A percentile compares a stretch with the other conserved stretches of the same genome.
phyloP scores from a whole-genome alignment of 495 filamentous ascomycete species.

The Aspergillus heteromorphus region DNA sequence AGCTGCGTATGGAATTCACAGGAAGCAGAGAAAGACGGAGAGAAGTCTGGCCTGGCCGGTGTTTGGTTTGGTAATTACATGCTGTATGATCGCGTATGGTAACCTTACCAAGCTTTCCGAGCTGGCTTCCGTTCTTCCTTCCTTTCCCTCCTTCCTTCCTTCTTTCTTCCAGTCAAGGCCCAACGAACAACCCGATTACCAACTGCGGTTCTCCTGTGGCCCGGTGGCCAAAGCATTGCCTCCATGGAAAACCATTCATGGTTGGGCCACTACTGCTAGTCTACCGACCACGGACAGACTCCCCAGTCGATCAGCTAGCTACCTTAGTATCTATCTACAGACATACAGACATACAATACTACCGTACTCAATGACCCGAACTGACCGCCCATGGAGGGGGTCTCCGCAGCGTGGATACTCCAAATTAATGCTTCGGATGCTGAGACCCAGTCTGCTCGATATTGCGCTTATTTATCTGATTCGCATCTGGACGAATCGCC shows the following conservation, averaged over 20 bases:
- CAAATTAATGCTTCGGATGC: no score
- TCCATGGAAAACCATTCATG: no score
- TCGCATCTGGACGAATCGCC: neutral
- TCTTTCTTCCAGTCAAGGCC: neutral
- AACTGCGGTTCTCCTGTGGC: neutral
- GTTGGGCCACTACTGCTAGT: no score
- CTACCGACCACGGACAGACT: no score
- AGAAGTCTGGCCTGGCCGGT: neutral
- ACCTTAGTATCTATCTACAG: no score
- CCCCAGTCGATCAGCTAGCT: no score
- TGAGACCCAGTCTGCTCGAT: neutral
- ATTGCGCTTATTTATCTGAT: neutral
- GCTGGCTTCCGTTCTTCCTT: neutral
- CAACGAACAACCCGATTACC: neutral
- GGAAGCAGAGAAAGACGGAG: neutral
- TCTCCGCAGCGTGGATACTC: neutral
- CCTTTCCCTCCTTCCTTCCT: neutral
- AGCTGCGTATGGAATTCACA: neutral
- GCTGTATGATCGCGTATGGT: conserved; percentile 1
- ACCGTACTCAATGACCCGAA: neutral
- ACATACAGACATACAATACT: no score
- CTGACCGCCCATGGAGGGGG: neutral
- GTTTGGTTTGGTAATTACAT: neutral
- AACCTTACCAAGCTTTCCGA: neutral
- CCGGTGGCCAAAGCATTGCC: neutral